Conservation (phyloP, 495 filamentous ascomycete genomes). For the Lasiosphaeriaceae sp. region DNA sequence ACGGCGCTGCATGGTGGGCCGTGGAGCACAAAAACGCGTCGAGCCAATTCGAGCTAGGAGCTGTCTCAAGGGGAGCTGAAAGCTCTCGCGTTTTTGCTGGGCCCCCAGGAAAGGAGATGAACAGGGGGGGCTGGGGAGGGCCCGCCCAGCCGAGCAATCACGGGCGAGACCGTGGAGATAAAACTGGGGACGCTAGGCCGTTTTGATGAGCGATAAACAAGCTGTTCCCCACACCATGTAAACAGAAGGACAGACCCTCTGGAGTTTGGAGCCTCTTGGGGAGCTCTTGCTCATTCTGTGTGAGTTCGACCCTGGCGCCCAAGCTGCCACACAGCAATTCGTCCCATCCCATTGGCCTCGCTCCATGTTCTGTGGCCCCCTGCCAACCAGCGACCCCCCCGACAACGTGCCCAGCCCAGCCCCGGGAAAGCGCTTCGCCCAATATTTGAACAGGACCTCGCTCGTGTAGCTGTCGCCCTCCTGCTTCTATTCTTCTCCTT, state of each 20-base stretch:
- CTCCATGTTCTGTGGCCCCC: neutral
- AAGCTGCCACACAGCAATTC: conserved; percentile 16
- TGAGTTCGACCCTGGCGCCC: conserved; percentile 17
- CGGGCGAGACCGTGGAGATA: conserved; percentile 8
- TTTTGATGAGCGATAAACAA: conserved; percentile 34
- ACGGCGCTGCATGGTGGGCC: too few relatives aligned
- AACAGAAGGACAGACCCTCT: conserved; percentile 32
- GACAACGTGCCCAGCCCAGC: conserved; percentile 20
- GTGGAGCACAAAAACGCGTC: conserved; percentile 17
- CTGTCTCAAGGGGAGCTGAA: conserved; percentile 29
- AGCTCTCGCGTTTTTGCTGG: conserved; percentile 10
- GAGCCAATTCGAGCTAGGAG: conserved; percentile 24
- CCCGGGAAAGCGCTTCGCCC: conserved; percentile 22
- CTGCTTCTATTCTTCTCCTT: conserved; percentile 21
- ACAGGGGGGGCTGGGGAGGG: neutral
- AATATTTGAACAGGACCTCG: conserved; percentile 32
- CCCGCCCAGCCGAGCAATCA: neutral
- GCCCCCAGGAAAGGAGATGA: neutral
- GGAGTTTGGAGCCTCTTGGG: neutral
- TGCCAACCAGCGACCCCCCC: conserved; percentile 6
- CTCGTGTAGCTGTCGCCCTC: conserved; percentile 22
- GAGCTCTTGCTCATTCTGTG: conserved; percentile 15
- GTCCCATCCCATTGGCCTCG: conserved; percentile 25
- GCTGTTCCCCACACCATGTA: conserved; percentile 28
- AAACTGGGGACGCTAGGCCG: conserved; percentile 24